Evolutionary conservation across 2,329 filamentous ascomycete species (phyloP).

Genomic region (Fusarium sp.): DNA sequence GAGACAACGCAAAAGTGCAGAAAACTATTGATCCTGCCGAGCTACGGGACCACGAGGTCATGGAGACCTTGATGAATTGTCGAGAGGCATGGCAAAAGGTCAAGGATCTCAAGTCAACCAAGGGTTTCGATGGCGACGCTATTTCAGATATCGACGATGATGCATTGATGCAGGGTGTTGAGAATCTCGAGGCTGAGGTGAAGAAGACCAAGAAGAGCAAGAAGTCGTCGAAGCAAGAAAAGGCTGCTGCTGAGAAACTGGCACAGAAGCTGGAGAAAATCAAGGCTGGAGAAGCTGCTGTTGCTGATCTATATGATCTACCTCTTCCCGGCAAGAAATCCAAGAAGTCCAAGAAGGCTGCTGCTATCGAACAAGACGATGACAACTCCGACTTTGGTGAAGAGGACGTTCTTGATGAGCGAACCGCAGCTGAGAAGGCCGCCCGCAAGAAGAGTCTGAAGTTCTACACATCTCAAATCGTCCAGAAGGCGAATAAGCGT

Average conservation of each 20-base stretch:
- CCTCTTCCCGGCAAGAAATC: constrained; percentile 58
- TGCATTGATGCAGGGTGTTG: constrained; percentile 38
- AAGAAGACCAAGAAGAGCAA: constrained; percentile 45
- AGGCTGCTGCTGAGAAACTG: constrained; percentile 48
- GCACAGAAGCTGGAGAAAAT: constrained; percentile 56
- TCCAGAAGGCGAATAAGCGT: constrained; percentile 90
- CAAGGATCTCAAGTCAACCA: constrained; percentile 67
- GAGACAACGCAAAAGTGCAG: constrained; percentile 60
- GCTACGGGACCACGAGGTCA: constrained; percentile 87
- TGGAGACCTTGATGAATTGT: constrained; percentile 83
- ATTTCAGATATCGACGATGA: constrained; percentile 33
- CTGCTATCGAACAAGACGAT: constrained; percentile 54
- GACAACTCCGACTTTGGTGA: constrained; percentile 93
- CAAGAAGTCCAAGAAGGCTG: constrained; percentile 47
- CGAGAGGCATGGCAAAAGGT: constrained; percentile 81
- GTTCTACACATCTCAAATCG: constrained; percentile 98
- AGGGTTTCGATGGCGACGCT: constrained; percentile 47
- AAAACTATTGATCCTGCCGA: constrained; percentile 77
- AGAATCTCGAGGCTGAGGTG: constrained; percentile 26
- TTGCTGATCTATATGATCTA: constrained; percentile 75
- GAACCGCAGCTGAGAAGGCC: constrained; percentile 85
- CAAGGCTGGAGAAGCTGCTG: constrained; percentile 72
- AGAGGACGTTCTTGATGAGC: constrained; percentile 78
- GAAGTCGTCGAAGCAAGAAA: constrained; percentile 47
- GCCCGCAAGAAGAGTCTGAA: constrained; percentile 89